Conservation (phyloP, 805 yeast species). For the Ogataea paraovalis region DNA sequence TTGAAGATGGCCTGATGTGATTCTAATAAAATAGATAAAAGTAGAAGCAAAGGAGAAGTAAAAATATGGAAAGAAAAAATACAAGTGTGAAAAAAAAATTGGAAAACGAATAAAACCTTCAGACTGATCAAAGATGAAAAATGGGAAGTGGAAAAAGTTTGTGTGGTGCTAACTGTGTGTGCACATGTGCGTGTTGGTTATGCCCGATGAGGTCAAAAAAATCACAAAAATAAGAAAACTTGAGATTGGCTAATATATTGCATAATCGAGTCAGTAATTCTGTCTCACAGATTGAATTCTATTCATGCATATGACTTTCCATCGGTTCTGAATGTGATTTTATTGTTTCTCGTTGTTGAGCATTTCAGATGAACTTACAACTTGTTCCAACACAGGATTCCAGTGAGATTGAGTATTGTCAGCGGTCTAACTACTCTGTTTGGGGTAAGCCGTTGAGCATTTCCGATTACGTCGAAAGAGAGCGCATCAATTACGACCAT, state of each 20-base stretch:
- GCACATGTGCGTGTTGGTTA: background rate
- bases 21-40: background rate
- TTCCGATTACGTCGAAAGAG: constrained; percentile 24
- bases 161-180: background rate
- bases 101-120: too few species aligned
- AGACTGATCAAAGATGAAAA: too few species aligned
- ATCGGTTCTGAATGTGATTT: too few species aligned
- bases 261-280: background rate
- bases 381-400: constrained; percentile 1
- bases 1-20: background rate
- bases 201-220: too few species aligned
- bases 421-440: constrained; percentile 15
- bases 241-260: too few species aligned
- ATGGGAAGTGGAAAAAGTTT: too few species aligned
- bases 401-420: constrained; percentile 12
- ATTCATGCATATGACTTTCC: too few species aligned
- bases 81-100: too few species aligned
- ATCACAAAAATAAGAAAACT: too few species aligned
- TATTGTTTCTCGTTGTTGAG: too few species aligned
- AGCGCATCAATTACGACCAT: constrained; percentile 13
- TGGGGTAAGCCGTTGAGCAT: constrained; percentile 27
- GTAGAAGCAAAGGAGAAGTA: background rate
- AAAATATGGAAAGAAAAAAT: background rate
- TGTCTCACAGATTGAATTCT: too few species aligned
- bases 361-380: background rate